Conservation (phyloP, 2,329 filamentous ascomycete species). For the Exophiala sideris region DNA sequence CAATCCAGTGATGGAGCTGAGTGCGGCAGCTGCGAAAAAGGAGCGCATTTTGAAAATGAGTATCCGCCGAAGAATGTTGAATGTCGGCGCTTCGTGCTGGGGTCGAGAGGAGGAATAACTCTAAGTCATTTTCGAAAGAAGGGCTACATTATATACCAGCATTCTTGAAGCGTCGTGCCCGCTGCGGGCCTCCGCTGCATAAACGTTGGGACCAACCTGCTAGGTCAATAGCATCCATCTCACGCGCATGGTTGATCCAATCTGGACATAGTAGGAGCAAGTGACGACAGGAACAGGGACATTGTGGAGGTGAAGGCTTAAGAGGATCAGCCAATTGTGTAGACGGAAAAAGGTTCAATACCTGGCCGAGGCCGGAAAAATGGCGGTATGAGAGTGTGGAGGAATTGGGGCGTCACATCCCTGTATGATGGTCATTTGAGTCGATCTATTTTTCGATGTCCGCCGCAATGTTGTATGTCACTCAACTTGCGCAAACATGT, state of each 20-base stretch:
- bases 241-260: no score
- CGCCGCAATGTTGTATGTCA: no score
- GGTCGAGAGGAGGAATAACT: no score
- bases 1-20: conserved; percentile 1
- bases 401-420: not conserved
- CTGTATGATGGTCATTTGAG: no score
- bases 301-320: not conserved
- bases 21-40: not conserved
- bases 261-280: not conserved
- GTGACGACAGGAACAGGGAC: not conserved
- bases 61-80: not conserved
- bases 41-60: not conserved
- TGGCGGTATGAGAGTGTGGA: not conserved
- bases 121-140: not conserved
- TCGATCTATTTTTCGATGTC: no score
- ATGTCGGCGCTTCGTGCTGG: not conserved
- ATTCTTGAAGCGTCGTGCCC: not conserved
- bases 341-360: not conserved
- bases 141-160: not conserved
- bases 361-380: not conserved
- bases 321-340: not conserved
- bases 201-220: not conserved
- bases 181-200: not conserved
- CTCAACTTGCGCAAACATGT: no score
- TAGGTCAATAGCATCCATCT: not conserved